Percentiles rank a stretch among this genome's conserved stretches.
Conservation (phyloP, 768 basidiomycete genomes). For the Termitomyces bulborhizus region DNA sequence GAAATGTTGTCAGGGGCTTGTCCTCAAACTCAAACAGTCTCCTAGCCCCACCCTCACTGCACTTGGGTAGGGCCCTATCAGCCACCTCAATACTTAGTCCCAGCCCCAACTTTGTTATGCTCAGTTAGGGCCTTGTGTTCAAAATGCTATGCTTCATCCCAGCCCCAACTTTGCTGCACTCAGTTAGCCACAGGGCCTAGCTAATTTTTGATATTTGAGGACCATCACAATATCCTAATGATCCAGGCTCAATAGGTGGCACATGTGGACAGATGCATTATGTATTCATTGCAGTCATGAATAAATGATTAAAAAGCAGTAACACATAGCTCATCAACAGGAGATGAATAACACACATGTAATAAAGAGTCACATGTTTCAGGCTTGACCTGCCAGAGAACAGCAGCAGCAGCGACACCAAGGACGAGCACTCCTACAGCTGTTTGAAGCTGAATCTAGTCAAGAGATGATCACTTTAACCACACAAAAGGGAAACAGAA, state of each 20-base stretch:
- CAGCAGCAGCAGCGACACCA: slow-evolving; percentile 64
- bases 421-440: slow-evolving; percentile 62
- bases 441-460: slow-evolving; percentile 39
- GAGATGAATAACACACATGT: neutral
- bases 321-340: slow-evolving; percentile 2
- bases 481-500: slow-evolving; percentile 5
- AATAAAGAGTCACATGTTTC: slow-evolving; percentile 18
- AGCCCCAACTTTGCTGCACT: no score
- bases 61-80: no score
- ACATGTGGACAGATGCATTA: neutral
- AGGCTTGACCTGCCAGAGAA: slow-evolving; percentile 63
- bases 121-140: no score
- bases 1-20: no score
- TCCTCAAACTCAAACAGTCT: no score
- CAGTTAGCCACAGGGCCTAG: no score
- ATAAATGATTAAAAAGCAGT: slow-evolving; percentile 5
- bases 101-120: no score
- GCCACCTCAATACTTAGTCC: no score
- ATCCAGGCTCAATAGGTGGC: neutral
- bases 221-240: no score
- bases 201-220: no score
- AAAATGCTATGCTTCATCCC: no score
- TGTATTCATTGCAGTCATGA: slow-evolving; percentile 6
- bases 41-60: no score
- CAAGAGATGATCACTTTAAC: neutral